Base-by-base conservation (phyloP, 257 asterid species). In the Solanum tacnaense region DNA sequence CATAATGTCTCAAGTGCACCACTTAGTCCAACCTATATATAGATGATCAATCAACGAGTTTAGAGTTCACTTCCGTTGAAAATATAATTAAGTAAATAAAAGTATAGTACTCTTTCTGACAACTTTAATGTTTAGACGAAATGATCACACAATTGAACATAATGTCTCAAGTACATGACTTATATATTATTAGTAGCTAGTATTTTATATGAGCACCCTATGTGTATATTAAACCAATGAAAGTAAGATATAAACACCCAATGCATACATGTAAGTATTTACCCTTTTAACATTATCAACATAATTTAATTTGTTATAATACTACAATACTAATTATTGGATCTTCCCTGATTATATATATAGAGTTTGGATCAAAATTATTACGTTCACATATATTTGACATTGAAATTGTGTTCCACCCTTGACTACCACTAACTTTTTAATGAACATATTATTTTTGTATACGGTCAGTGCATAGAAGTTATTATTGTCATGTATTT, bases 1-100 rank as follows among this genome's bases (percentile, higher is more conserved):
- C 98, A 96, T 67, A 95, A 86, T 20, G 98, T 95, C 92, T 96
- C 98, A 9, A 96, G 96, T n/a, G 96, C 96, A 73, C 96, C 98
- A 70, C 98, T 95, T 87, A 92, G 87, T 15, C 98, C 98, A 9
- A 94, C 89, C 98, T 96, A 88, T 13, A 68, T 20, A 78, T 78
- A 25, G 25, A 71, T 71, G 35, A 27, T 27, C 18, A 62, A 62
- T 29, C n/a, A 21, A 71, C 5, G 3, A 31, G 25, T 68, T 68
- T 23, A 68, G 3, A 68, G 74, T 27, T 67, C 74, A 65, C 16
- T 23, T n/a, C 4, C 13, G 7, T 23, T n/a, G 1, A 62, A 62
- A 6, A 25, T 67, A 25, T 67, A 67, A 67, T 67, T 67, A 67
- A 67, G 35, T 27, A 68, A 68, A 68, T 27, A 68, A 27, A 13